Percentiles rank a stretch among this genome's conserved stretches.
Conservation (phyloP, 2,329 filamentous ascomycete species). For the Fusarium illudens region DNA sequence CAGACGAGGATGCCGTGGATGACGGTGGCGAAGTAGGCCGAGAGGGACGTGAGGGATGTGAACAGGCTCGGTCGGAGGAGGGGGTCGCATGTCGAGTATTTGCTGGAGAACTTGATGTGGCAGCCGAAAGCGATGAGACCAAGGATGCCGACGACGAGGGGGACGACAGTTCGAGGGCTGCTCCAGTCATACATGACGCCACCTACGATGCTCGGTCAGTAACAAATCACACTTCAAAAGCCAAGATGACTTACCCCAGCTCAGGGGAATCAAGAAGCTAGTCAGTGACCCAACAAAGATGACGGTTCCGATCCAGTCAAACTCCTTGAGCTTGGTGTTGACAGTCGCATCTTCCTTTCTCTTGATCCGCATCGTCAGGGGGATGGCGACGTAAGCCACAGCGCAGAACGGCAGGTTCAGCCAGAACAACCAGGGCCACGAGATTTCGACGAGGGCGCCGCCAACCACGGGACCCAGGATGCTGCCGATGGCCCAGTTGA, state of each 20-base stretch:
- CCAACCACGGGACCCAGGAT: slow-evolving; percentile 52
- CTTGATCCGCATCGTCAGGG: slow-evolving; percentile 31
- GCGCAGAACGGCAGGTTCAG: slow-evolving; percentile 66
- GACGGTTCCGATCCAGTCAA: slow-evolving; percentile 70
- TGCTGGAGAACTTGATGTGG: slow-evolving; percentile 33
- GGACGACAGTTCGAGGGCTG: slow-evolving; percentile 68
- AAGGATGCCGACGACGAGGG: slow-evolving; percentile 63
- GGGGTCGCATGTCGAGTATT: slow-evolving; percentile 34
- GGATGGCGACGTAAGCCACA: slow-evolving; percentile 30
- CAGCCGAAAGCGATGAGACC: slow-evolving; percentile 44
- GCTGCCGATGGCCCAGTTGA: slow-evolving; percentile 66
- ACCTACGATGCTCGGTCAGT: slow-evolving; percentile 47
- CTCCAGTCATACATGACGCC: slow-evolving; percentile 72
- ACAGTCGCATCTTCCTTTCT: slow-evolving; percentile 19
- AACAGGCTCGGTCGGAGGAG: slow-evolving; percentile 37
- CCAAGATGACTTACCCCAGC: slow-evolving; percentile 26
- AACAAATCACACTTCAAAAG: background rate
- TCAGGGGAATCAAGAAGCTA: slow-evolving; percentile 44
- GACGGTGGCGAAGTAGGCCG: slow-evolving; percentile 36
- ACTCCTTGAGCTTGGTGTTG: slow-evolving; percentile 39
- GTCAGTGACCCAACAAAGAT: slow-evolving; percentile 68
- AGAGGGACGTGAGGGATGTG: slow-evolving; percentile 32
- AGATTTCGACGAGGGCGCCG: slow-evolving; percentile 61
- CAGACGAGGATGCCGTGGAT: slow-evolving; percentile 36
- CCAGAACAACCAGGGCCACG: slow-evolving; percentile 72